Evolutionary conservation across 2,329 filamentous ascomycete species (phyloP).

Genomic region (Coleophoma eucalyptorum): DNA sequence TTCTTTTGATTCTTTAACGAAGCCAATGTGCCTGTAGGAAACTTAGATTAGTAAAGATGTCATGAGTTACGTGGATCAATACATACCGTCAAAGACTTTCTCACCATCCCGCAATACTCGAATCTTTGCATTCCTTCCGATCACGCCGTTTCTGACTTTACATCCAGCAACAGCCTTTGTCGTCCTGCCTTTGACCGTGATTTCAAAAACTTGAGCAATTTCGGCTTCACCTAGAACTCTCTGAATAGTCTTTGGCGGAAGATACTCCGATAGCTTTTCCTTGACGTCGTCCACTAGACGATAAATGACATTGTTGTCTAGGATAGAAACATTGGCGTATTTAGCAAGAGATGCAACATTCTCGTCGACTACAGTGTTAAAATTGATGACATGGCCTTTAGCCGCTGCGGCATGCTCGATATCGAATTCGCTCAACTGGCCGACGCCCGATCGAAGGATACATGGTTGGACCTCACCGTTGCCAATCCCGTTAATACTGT

Average conservation of each 20-base stretch:
- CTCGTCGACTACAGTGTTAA: slow-evolving; percentile 70
- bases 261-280: slow-evolving; percentile 61
- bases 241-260: slow-evolving; percentile 62
- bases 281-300: slow-evolving; percentile 71
- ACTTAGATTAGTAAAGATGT: slow-evolving; percentile 6
- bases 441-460: slow-evolving; percentile 74
- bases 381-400: slow-evolving; percentile 74
- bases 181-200: slow-evolving; percentile 69
- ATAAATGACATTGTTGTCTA: slow-evolving; percentile 88
- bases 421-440: slow-evolving; percentile 79
- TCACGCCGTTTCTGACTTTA: slow-evolving; percentile 75
- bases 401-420: slow-evolving; percentile 82
- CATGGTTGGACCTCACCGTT: slow-evolving; percentile 79
- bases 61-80: slow-evolving; percentile 16
- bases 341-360: slow-evolving; percentile 69
- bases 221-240: slow-evolving; percentile 86
- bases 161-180: slow-evolving; percentile 81
- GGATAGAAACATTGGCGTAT: slow-evolving; percentile 66
- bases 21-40: slow-evolving; percentile 61
- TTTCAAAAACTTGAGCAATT: slow-evolving; percentile 76
- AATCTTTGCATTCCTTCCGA: slow-evolving; percentile 61
- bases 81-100: slow-evolving; percentile 77
- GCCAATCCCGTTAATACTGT: slow-evolving; percentile 72
- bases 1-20: slow-evolving; percentile 92
- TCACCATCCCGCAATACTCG: slow-evolving; percentile 69